These are phyloP conservation scores for Picea sitchensis DNA, from an alignment of 75 land plant genomes.

Conservation along the genomic window DNA sequence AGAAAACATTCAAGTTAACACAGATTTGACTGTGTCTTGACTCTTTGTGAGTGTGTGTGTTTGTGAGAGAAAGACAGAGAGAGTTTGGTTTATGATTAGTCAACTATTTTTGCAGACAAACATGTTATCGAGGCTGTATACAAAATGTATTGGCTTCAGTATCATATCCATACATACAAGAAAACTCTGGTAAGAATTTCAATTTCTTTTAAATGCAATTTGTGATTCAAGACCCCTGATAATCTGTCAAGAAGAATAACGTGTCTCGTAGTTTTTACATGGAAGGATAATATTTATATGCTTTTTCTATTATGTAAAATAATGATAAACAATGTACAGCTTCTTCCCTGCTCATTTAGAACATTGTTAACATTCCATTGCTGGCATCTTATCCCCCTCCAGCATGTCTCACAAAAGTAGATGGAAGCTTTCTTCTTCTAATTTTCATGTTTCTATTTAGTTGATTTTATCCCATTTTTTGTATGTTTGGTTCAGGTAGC, in stretches of 20 bases:
- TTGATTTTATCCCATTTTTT: neutral
- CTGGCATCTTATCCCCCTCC: neutral
- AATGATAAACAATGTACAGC: neutral
- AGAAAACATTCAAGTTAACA: neutral
- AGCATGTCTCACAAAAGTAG: neutral
- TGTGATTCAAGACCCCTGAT: neutral
- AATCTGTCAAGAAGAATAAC: neutral
- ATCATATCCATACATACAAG: constrained; percentile 86
- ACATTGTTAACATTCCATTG: neutral
- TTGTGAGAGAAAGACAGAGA: neutral
- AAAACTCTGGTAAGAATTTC: constrained; percentile 54
- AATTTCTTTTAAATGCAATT: neutral
- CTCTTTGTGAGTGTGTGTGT: neutral
- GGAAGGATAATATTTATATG: neutral
- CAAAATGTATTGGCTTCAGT: constrained; percentile 86
- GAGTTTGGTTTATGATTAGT: neutral
- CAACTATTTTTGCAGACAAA: constrained; percentile 47
- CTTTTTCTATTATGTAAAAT: neutral
- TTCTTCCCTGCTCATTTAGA: neutral
- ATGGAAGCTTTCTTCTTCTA: neutral
- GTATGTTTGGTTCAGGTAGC: constrained; percentile 52
- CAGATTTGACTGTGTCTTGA: neutral
- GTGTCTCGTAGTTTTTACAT: neutral
- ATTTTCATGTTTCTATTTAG: neutral
- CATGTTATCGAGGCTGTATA: constrained; percentile 82